phyloP scores from a whole-genome alignment of 2,329 filamentous ascomycete species.

The Nakataea oryzae region DNA sequence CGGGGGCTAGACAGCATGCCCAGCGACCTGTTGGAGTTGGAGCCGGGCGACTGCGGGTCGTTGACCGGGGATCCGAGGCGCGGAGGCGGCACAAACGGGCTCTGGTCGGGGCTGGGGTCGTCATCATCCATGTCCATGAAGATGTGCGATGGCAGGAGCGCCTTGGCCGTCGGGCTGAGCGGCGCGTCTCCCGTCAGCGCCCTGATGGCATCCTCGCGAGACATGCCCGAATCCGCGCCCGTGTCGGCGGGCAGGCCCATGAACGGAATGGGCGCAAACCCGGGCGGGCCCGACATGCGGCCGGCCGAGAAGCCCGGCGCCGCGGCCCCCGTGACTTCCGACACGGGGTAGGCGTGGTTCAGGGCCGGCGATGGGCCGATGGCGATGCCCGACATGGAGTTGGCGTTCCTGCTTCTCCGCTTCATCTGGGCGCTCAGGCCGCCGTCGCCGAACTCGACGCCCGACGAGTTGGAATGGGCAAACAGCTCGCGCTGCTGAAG shows the following conservation, averaged over 20 bases:
- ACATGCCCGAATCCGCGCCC: conserved; percentile 13
- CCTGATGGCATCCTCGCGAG: conserved; percentile 52
- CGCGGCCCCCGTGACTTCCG: conserved; percentile 25
- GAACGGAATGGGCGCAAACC: conserved; percentile 43
- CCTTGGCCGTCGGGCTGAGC: conserved; percentile 66
- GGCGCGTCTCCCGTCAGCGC: conserved; percentile 54
- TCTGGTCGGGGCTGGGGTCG: conserved; percentile 27
- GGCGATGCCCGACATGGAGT: conserved; percentile 30
- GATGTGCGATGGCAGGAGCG: conserved; percentile 60
- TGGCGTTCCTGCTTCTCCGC: conserved; percentile 36
- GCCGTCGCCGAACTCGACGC: conserved; percentile 33
- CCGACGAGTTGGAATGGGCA: conserved; percentile 16
- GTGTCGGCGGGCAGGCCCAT: conserved; percentile 23
- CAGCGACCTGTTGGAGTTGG: conserved; percentile 41
- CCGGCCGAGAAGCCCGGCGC: conserved; percentile 33
- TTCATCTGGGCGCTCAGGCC: conserved; percentile 30
- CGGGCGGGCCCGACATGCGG: conserved; percentile 28
- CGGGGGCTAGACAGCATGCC: conserved; percentile 52
- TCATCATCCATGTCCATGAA: conserved; percentile 35
- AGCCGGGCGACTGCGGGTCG: conserved; percentile 50
- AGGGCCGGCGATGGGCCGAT: conserved; percentile 29
- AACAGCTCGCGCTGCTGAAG: conserved; percentile 4
- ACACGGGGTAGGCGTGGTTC: conserved; percentile 24
- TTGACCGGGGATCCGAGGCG: conserved; percentile 23
- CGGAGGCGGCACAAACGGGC: conserved; percentile 23